Base-by-base conservation (phyloP, 345 rosid species). In the Punica granatum region DNA sequence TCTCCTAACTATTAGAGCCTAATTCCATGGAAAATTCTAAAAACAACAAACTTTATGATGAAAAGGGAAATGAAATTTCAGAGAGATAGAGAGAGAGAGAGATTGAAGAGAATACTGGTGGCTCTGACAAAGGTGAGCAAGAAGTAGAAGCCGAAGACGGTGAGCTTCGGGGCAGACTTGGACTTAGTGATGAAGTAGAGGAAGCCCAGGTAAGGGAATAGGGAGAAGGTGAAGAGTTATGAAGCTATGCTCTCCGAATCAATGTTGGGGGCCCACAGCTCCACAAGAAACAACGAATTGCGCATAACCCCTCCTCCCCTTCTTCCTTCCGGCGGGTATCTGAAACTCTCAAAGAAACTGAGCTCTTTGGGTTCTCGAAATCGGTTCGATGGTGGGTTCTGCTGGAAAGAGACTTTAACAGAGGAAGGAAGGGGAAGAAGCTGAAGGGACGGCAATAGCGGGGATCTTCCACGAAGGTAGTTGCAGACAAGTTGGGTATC, bases 61-160 rank as follows among this genome's bases (percentile, higher is more conserved):
- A 44, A 60, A 35, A 60, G 3, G 36, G n/a, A n/a, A 18, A 13
- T 60, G 36, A 36, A 60, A 32, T 60, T 60, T 16, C 33, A 31
- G 33, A 0, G 13, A 6, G 16, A 19, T 70, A 33, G 8, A 10
- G 64, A 28, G 12, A 31, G 31, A 7, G 71, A 64, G 67, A 63
- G 83, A 96, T 82, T n/a, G n/a, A n/a, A n/a, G n/a, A n/a, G n/a
- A n/a, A n/a, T 64, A 92, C 97, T 86, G 65, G 97, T 85, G 48
- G 97, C 96, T 18, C 92, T 93, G 25, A 88, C 97, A 51, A 92
- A 90, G 54, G 85, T 92, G 49, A 89, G 97, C 83, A 87, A 83
- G 90, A 93, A 90, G 79, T 85, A 90, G 92, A 90, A 88, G 7
- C 98, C 96, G 66, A 93, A 93, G 19, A 90, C 92, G 63, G 97